Evolutionary conservation across 1,139 yeast species (phyloP), one percentile per base, ranked within the genome.

Genomic region (Pichia sp.): DNA sequence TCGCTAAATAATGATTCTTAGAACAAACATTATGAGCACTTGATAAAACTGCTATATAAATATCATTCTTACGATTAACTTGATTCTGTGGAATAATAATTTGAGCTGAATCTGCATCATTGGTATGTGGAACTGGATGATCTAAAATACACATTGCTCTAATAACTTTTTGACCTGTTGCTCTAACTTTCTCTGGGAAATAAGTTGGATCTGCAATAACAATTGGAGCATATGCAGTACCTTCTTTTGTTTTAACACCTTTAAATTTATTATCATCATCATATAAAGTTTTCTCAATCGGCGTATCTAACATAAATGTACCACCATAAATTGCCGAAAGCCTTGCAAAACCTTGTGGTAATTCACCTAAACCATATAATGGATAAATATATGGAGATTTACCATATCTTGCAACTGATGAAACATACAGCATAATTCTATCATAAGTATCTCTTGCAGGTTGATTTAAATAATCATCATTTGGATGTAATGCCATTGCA

Each of bases 121-220:
- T 73, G 24, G 96, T 89, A 61, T 79, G 78, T 42, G 96, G 86
- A 44, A 92, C 74, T 23, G 97, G 95, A 62, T 89, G 97, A 59
- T 90, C 85, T 63, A 94, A 71, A 49, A 92, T 76, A 64, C 97
- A 89, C 74, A 94, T 90, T 47, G 97, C 97, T 63, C 99, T 80
- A 54, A 92, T 89, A 43, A 94, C 96, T 61, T 75, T 81, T 55
- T 83, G 80, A 31, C 96, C 97, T 4, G 92, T 82, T 63, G 86
- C 79, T 62, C 78, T 74, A 49, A 92, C 97, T 66, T 80, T 82
- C 38, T 83, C 87, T 2, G 97, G 97, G 80, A 92, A 92, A 64
- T 92, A 92, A 16, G 98, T 92, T 48, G 99, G 99, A 64, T 92
- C 99, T 31, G 97, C 97, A 69, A 92, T 89, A 36, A 92, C 95